Percentiles rank a stretch among this genome's conserved stretches.
These are phyloP conservation scores for Spathaspora hagerdaliae DNA, from an alignment of 805 yeast genomes.

Conservation along the genomic window DNA sequence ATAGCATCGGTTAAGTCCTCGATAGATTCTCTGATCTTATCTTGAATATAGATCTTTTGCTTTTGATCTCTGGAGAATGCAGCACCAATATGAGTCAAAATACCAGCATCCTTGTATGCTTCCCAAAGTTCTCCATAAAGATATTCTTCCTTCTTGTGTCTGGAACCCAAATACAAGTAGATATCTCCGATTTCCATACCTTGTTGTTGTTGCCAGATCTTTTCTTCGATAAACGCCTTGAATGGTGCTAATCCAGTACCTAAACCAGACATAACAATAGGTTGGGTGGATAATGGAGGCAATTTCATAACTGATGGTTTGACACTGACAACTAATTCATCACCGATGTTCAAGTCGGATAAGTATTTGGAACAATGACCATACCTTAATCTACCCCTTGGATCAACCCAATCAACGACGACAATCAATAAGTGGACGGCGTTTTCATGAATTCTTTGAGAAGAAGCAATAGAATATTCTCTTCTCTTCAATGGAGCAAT, in stretches of 20 bases:
- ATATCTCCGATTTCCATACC: slow-evolving; percentile 88
- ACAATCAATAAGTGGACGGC: slow-evolving; percentile 89
- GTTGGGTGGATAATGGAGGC: slow-evolving; percentile 82
- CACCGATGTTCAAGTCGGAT: slow-evolving; percentile 73
- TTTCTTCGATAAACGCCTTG: slow-evolving; percentile 95
- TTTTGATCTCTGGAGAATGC: slow-evolving; percentile 98
- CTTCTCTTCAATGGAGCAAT: slow-evolving; percentile 91
- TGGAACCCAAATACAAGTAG: slow-evolving; percentile 84
- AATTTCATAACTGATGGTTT: slow-evolving; percentile 97
- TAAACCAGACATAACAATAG: slow-evolving; percentile 93
- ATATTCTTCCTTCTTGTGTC: slow-evolving; percentile 94
- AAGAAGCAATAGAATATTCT: slow-evolving; percentile 96
- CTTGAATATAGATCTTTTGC: slow-evolving; percentile 91
- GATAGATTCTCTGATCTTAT: slow-evolving; percentile 77
- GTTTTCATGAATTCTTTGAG: slow-evolving; percentile 87
- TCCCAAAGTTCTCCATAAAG: slow-evolving; percentile 97
- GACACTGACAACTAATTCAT: slow-evolving; percentile 87
- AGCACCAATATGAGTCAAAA: slow-evolving; percentile 92
- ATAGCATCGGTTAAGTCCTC: slow-evolving; percentile 74
- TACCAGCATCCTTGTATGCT: slow-evolving; percentile 88
- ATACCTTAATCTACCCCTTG: slow-evolving; percentile 76
- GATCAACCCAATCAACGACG: slow-evolving; percentile 93
- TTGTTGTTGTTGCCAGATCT: slow-evolving; percentile 86
- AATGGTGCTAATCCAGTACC: slow-evolving; percentile 98
- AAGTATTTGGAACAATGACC: slow-evolving; percentile 94